Percentiles rank a stretch among this genome's conserved stretches.
phyloP scores from a whole-genome alignment of 2,329 filamentous ascomycete species.

The Aspergillus luchuensis region DNA sequence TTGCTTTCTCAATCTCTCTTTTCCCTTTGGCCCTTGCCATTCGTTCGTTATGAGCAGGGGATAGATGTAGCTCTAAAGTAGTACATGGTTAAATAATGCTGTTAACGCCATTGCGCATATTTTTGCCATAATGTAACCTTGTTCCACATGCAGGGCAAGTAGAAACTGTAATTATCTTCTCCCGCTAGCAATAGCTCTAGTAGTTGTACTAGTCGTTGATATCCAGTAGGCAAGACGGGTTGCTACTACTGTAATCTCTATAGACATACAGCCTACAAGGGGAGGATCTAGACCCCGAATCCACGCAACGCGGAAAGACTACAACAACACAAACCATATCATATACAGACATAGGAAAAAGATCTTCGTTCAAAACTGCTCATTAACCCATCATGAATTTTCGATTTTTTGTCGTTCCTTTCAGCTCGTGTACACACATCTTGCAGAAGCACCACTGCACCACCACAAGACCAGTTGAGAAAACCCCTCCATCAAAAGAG shows the following conservation, averaged over 20 bases:
- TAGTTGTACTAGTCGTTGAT: too few relatives aligned
- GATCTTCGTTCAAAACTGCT: slow-evolving; percentile 17
- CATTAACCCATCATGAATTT: slow-evolving; percentile 29
- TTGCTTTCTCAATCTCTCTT: slow-evolving; percentile 4
- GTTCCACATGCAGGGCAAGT: too few relatives aligned
- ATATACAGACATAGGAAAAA: background rate
- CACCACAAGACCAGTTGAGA: background rate
- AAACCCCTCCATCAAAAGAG: slow-evolving; percentile 14
- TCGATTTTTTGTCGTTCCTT: slow-evolving; percentile 21
- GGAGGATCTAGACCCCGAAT: too few relatives aligned
- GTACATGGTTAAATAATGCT: background rate
- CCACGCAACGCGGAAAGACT: too few relatives aligned
- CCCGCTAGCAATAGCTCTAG: too few relatives aligned
- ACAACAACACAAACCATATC: background rate
- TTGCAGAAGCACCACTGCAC: slow-evolving; percentile 16
- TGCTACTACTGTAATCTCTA: too few relatives aligned
- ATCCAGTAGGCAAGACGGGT: too few relatives aligned
- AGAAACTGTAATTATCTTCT: too few relatives aligned
- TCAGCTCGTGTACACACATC: slow-evolving; percentile 28
- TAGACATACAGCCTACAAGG: too few relatives aligned
- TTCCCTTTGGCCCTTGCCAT: slow-evolving; percentile 6
- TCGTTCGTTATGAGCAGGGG: background rate
- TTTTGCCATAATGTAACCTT: too few relatives aligned
- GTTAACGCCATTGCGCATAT: background rate
- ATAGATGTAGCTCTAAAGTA: slow-evolving; percentile 10